Evolutionary conservation across 345 rosid species (phyloP), one percentile per base, ranked within the genome.

Genomic region (Gossypium mustelinum): DNA sequence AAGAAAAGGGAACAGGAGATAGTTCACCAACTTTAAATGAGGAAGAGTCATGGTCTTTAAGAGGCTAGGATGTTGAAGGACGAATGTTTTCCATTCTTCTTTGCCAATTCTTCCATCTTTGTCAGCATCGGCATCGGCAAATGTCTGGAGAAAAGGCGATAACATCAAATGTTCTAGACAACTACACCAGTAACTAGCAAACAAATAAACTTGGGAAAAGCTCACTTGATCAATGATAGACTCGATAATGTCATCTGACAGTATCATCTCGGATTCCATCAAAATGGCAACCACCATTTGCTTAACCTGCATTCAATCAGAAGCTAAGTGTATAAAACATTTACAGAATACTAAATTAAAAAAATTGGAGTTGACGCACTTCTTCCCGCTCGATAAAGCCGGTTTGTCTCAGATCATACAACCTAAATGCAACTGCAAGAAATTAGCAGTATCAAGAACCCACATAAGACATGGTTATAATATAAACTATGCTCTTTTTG

Each of bases 351-450:
- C 3, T 11, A 58, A 27, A 34, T 63, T 55, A 11, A 14, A 52
- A 48, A 51, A 56, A 2, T 11, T 52, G 9, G 41, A 4, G 68
- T 66, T 47, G 22, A 77, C 89, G 77, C 81, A 90, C 98, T 81
- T 92, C 98, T 79, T 92, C 94, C 66, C 94, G 81, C 72, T 92
- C 97, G 1, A 90, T 92, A 73, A 77, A 92, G 52, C 98, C 97
- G 3, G 91, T 88, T 82, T 90, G 94, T 84, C 91, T 80, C 81
- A 94, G 84, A 86, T 92, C 97, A 76, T 94, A 94, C 60, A 92
- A 84, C 85, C 85, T 87, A 82, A 94, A 89, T 20, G 94, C 89
- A 85, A 90, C 98, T 92, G 94, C 84, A 84, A 81, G 43, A 51
- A 60, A 62, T 65, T 29, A 47, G 34, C 25, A 57, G 51, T 18